phyloP scores from a whole-genome alignment of 148 eudicot species.

The Hydrangea macrophylla region DNA sequence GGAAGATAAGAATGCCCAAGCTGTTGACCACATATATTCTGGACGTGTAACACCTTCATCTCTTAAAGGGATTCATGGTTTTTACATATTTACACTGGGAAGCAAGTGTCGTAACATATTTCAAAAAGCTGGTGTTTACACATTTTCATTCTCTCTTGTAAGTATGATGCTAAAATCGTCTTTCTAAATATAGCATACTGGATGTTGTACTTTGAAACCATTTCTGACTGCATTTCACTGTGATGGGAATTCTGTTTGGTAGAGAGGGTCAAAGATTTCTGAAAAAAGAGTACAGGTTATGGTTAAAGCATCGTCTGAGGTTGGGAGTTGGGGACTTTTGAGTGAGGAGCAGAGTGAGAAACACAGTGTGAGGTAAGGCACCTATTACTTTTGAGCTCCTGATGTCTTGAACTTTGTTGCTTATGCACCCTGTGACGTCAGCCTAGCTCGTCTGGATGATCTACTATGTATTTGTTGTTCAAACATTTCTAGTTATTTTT shows the following conservation, averaged over 20 bases:
- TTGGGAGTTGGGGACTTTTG: constrained; percentile 37
- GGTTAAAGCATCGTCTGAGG: constrained; percentile 37
- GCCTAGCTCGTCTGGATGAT: background rate
- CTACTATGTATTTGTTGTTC: no score
- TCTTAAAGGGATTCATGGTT: constrained; percentile 44
- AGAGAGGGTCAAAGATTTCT: constrained; percentile 30
- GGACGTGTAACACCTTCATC: constrained; percentile 21
- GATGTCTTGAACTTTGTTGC: no score
- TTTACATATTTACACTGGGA: constrained; percentile 46
- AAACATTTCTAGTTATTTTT: no score
- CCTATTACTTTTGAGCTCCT: constrained; percentile 4
- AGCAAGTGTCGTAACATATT: constrained; percentile 30
- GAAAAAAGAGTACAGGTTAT: constrained; percentile 42
- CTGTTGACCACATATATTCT: constrained; percentile 29
- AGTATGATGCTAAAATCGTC: constrained; percentile 24
- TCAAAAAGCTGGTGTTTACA: constrained; percentile 52
- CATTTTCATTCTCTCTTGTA: constrained; percentile 56
- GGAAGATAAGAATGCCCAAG: constrained; percentile 10
- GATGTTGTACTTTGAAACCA: background rate
- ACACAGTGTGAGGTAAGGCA: constrained; percentile 34
- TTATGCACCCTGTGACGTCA: no score
- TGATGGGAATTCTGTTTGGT: constrained; percentile 12
- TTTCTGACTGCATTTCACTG: background rate
- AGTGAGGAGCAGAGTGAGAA: constrained; percentile 17
- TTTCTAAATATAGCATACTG: background rate